phyloP scores from a whole-genome alignment of 2,329 filamentous ascomycete genomes.

The Neospermospora avenae region DNA sequence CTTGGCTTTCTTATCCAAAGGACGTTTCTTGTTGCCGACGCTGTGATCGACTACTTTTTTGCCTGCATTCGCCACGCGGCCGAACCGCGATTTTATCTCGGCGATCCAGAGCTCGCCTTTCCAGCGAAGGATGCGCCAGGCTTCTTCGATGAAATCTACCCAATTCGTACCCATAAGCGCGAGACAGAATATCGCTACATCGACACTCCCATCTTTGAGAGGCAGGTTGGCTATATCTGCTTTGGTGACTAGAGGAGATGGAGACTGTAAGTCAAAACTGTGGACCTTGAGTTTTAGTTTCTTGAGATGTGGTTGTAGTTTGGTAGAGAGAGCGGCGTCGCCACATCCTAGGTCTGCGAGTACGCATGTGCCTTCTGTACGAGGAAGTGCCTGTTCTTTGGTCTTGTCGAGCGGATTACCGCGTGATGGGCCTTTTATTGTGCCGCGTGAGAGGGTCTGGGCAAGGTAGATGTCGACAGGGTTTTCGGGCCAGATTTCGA shows the following conservation, averaged over 20 bases:
- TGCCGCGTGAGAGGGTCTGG: slow-evolving; percentile 66
- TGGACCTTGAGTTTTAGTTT: slow-evolving; percentile 71
- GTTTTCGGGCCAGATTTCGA: slow-evolving; percentile 94
- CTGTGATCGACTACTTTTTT: slow-evolving; percentile 61
- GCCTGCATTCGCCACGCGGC: slow-evolving; percentile 49
- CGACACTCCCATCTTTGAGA: slow-evolving; percentile 68
- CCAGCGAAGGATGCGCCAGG: slow-evolving; percentile 85
- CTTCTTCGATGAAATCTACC: slow-evolving; percentile 94
- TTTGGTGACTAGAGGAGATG: slow-evolving; percentile 72
- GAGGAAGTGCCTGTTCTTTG: slow-evolving; percentile 51
- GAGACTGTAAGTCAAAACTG: slow-evolving; percentile 83
- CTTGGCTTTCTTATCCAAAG: slow-evolving; percentile 41
- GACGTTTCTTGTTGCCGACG: slow-evolving; percentile 60
- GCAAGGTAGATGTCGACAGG: slow-evolving; percentile 84
- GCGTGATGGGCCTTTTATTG: slow-evolving; percentile 38
- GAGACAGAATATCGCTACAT: slow-evolving; percentile 91
- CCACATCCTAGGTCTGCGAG: slow-evolving; percentile 94
- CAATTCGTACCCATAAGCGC: slow-evolving; percentile 99
- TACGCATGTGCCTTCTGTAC: slow-evolving; percentile 68
- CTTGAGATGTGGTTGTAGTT: slow-evolving; percentile 59
- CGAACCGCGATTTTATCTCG: slow-evolving; percentile 94
- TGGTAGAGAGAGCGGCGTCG: slow-evolving; percentile 75
- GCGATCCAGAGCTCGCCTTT: slow-evolving; percentile 96
- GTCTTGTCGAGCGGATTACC: slow-evolving; percentile 20
- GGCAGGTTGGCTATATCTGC: slow-evolving; percentile 88